Percentiles rank a stretch among this genome's conserved stretches.
These are phyloP conservation scores for Vigna mungo DNA, from an alignment of 306 rosid species.

Conservation along the genomic window DNA sequence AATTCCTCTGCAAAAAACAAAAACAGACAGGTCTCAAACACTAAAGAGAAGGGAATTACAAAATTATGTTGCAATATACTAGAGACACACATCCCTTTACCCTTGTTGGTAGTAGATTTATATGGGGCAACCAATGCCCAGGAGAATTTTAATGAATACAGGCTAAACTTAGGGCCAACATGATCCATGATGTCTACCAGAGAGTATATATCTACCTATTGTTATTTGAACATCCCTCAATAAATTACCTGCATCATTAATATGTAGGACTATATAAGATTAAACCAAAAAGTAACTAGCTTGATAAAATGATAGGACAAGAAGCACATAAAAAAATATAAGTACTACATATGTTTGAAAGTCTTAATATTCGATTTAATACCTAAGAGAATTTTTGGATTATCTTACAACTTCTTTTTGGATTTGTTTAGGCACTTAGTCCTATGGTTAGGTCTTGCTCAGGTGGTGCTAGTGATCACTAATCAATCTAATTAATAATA, in stretches of 20 bases:
- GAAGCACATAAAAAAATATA: constrained; percentile 27
- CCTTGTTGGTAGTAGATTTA: constrained; percentile 6
- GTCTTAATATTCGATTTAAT: neutral
- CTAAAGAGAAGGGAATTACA: constrained; percentile 24
- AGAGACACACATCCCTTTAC: constrained; percentile 38
- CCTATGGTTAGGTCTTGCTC: neutral
- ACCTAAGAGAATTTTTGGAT: neutral
- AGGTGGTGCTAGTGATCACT: neutral
- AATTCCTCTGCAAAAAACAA: constrained; percentile 71
- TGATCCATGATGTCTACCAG: constrained; percentile 60
- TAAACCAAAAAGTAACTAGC: constrained; percentile 23
- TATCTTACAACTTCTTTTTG: neutral
- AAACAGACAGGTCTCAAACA: constrained; percentile 43
- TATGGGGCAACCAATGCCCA: constrained; percentile 35
- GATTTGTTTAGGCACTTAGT: neutral
- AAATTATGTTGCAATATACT: constrained; percentile 21
- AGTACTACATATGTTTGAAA: neutral
- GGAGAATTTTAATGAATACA: constrained; percentile 41
- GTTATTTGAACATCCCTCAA: constrained; percentile 95
- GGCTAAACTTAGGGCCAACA: constrained; percentile 45
- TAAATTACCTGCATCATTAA: constrained; percentile 90
- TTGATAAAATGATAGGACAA: constrained; percentile 37
- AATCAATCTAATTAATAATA: neutral
- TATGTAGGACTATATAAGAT: constrained; percentile 64
- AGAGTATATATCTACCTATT: constrained; percentile 89